phyloP scores from a whole-genome alignment of 345 rosid species.

The Triadica sebifera region DNA sequence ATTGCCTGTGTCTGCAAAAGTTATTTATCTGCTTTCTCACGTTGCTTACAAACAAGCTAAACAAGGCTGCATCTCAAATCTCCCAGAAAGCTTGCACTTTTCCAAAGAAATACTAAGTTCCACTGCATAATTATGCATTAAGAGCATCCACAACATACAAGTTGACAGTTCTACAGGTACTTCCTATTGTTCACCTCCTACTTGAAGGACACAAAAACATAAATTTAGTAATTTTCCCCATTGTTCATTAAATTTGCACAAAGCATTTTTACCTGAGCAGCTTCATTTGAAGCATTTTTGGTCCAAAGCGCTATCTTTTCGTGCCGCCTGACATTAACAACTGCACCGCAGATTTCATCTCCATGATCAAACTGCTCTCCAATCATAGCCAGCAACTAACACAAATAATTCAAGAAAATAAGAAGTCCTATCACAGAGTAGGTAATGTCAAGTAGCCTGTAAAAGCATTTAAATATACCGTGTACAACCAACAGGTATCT shows the following conservation, averaged over 20 bases:
- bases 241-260: neutral
- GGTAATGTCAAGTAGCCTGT: neutral
- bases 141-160: too few relatives aligned
- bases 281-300: constrained; percentile 82
- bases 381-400: constrained; percentile 61
- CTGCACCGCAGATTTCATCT: constrained; percentile 94
- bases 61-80: too few relatives aligned
- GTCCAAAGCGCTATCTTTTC: constrained; percentile 85
- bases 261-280: constrained; percentile 65
- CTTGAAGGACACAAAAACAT: neutral
- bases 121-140: too few relatives aligned
- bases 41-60: neutral
- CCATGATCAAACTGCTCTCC: constrained; percentile 95
- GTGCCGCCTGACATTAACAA: constrained; percentile 67
- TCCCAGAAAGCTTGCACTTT: too few relatives aligned
- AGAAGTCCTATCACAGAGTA: neutral
- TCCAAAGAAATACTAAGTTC: too few relatives aligned
- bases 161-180: too few relatives aligned
- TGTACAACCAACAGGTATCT: constrained; percentile 73
- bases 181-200: neutral
- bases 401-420: neutral
- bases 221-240: neutral
- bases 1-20: neutral
- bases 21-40: too few relatives aligned
- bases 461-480: constrained; percentile 39